These are phyloP conservation scores for Rhynchosporium graminicola DNA, from an alignment of 2,329 filamentous ascomycete genomes.

Conservation along the genomic window DNA sequence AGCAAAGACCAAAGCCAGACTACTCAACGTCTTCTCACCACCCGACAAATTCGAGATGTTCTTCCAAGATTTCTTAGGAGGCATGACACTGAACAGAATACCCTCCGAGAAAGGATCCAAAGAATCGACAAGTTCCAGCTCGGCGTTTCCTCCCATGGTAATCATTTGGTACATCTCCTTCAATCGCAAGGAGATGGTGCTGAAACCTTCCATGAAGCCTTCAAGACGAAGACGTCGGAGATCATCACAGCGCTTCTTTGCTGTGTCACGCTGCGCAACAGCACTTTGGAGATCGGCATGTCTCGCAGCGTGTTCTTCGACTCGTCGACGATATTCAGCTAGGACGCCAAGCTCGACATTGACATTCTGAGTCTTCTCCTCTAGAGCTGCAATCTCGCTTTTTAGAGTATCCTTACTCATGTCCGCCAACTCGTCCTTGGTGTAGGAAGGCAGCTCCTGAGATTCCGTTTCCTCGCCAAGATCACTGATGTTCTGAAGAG, in stretches of 20 bases:
- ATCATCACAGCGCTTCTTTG: slow-evolving; percentile 91
- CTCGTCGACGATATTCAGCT: slow-evolving; percentile 81
- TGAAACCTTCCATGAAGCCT: slow-evolving; percentile 98
- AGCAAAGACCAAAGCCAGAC: slow-evolving; percentile 93
- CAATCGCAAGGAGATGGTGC: slow-evolving; percentile 85
- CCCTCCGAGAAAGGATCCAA: slow-evolving; percentile 96
- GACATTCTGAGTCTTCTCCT: slow-evolving; percentile 79
- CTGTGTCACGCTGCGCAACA: slow-evolving; percentile 75
- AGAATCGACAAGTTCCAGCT: slow-evolving; percentile 94
- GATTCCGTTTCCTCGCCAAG: slow-evolving; percentile 56
- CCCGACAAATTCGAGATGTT: slow-evolving; percentile 95
- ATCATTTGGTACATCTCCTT: slow-evolving; percentile 99
- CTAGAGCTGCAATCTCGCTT: slow-evolving; percentile 63
- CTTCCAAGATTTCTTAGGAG: slow-evolving; percentile 99
- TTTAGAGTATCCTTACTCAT: slow-evolving; percentile 68
- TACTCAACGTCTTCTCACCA: slow-evolving; percentile 95
- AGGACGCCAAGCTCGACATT: slow-evolving; percentile 88
- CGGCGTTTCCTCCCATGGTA: slow-evolving; percentile 98
- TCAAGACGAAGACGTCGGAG: slow-evolving; percentile 86
- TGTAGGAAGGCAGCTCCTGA: slow-evolving; percentile 75
- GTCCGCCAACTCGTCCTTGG: slow-evolving; percentile 66
- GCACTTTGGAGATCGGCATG: slow-evolving; percentile 83
- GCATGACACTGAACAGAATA: slow-evolving; percentile 97
- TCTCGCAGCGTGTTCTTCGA: slow-evolving; percentile 78
- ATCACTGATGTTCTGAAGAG: slow-evolving; percentile 78